Percentiles rank a stretch among this genome's conserved stretches.
Evolutionary conservation across 495 filamentous ascomycete species (phyloP).

Genomic region (Evernia prunastri): DNA sequence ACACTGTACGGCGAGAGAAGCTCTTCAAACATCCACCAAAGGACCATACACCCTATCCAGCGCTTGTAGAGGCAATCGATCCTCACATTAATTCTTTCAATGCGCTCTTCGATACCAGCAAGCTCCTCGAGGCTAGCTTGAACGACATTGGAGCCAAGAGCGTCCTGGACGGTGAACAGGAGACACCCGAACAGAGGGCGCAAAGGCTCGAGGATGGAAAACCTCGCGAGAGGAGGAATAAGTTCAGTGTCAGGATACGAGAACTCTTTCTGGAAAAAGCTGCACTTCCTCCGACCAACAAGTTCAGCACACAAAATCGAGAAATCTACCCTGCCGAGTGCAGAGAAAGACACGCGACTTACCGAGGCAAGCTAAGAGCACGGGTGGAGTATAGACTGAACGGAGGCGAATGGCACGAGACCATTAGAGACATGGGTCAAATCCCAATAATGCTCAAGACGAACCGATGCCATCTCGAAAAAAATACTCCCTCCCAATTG

Average conservation of each 20-base stretch:
- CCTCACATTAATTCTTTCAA: slow-evolving; percentile 97
- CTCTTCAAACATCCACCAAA: slow-evolving; percentile 83
- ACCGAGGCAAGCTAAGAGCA: slow-evolving; percentile 77
- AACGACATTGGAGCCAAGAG: slow-evolving; percentile 85
- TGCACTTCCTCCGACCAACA: slow-evolving; percentile 67
- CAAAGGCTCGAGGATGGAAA: slow-evolving; percentile 39
- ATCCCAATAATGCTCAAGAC: slow-evolving; percentile 91
- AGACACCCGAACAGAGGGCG: slow-evolving; percentile 39
- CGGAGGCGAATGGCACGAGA: slow-evolving; percentile 71
- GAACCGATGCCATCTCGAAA: slow-evolving; percentile 83
- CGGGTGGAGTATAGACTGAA: slow-evolving; percentile 79
- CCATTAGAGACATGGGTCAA: slow-evolving; percentile 75
- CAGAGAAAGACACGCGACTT: slow-evolving; percentile 86
- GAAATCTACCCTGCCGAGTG: slow-evolving; percentile 90
- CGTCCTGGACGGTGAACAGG: slow-evolving; percentile 69
- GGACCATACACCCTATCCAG: slow-evolving; percentile 81
- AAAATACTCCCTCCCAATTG: slow-evolving; percentile 70
- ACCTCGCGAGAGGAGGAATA: slow-evolving; percentile 55
- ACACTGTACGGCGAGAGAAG: slow-evolving; percentile 72
- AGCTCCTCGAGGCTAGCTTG: slow-evolving; percentile 67
- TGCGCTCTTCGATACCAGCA: slow-evolving; percentile 66
- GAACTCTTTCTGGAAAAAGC: slow-evolving; percentile 75
- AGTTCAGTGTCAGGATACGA: slow-evolving; percentile 63
- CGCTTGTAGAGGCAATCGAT: slow-evolving; percentile 70
- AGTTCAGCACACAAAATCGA: slow-evolving; percentile 64